A percentile compares a stretch with the other conserved stretches of the same genome.
Evolutionary conservation across 345 rosid species (phyloP).

Genomic region (Eucalyptus sp.): DNA sequence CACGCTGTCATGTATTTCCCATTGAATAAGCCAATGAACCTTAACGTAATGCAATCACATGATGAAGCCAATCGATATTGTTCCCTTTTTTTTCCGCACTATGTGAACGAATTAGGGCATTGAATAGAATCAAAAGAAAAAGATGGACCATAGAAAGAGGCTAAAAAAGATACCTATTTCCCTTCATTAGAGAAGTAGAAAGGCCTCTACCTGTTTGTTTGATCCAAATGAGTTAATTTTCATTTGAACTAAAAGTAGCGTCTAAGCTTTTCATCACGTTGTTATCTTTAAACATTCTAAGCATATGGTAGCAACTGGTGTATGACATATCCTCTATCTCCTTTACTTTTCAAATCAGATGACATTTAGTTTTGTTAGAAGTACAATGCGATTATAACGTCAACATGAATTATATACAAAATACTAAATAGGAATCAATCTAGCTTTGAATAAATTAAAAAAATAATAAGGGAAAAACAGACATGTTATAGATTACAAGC

Average conservation of each 20-base stretch:
- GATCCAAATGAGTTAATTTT: background rate
- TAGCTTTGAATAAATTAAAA: background rate
- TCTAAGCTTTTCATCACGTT: no score
- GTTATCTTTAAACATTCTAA: background rate
- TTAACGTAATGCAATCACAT: no score
- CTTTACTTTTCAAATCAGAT: background rate
- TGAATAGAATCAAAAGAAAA: background rate
- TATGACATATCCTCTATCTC: background rate
- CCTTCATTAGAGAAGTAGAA: background rate
- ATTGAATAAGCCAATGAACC: no score
- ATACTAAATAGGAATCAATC: background rate
- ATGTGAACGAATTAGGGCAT: background rate
- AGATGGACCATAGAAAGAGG: background rate
- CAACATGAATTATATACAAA: background rate
- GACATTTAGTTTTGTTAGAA: background rate
- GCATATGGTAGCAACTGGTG: no score
- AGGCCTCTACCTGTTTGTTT: background rate
- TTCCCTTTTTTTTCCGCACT: no score
- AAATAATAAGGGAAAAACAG: rapidly evolving
- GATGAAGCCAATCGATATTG: no score
- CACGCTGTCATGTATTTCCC: no score
- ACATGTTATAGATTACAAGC: background rate
- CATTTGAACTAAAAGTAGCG: background rate
- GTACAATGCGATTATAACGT: background rate
- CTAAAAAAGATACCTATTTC: background rate